Percentiles rank a stretch among this genome's conserved stretches.
These are phyloP conservation scores for Mayamaea pseudoterrestris DNA, from an alignment of 108 stramenopile species.

Conservation along the genomic window DNA sequence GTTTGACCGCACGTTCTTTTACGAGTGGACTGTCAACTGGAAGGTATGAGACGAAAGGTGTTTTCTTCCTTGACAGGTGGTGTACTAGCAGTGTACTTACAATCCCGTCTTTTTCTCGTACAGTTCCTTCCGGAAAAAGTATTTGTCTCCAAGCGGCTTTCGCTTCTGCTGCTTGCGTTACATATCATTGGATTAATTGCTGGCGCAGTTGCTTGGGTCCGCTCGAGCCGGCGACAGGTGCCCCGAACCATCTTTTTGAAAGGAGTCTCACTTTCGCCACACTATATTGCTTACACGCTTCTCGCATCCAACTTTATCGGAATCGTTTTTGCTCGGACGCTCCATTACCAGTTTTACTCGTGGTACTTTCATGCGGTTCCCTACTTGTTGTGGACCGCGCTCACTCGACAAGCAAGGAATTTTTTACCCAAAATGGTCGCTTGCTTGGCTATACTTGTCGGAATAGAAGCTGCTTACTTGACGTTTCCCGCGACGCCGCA, in stretches of 20 bases:
- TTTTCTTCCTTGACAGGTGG: background rate
- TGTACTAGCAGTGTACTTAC: background rate
- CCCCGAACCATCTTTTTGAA: constrained; percentile 7
- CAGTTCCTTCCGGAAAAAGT: constrained; percentile 82
- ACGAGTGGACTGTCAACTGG: constrained; percentile 97
- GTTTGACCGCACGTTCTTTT: constrained; percentile 91
- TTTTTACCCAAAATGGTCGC: background rate
- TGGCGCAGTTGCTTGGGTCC: constrained; percentile 48
- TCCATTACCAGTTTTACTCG: constrained; percentile 97
- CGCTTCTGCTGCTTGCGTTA: constrained; percentile 45
- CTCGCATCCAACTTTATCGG: constrained; percentile 92
- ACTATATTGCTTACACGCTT: constrained; percentile 64
- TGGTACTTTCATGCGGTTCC: constrained; percentile 91
- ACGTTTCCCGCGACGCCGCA: constrained; percentile 80
- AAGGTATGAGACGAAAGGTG: constrained; percentile 30
- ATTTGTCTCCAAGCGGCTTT: constrained; percentile 60
- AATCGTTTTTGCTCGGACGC: constrained; percentile 83
- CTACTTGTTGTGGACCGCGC: constrained; percentile 37
- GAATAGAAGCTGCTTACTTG: constrained; percentile 82
- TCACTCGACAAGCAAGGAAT: no score
- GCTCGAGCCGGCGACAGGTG: constrained; percentile 8
- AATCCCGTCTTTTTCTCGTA: no score
- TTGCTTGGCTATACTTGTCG: constrained; percentile 19
- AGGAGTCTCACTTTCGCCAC: constrained; percentile 18
- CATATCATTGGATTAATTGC: constrained; percentile 40